A percentile compares a stretch with the other conserved stretches of the same genome.
Conservation (phyloP, 148 eudicot genomes). For the Rhododendron kiyosumense region DNA sequence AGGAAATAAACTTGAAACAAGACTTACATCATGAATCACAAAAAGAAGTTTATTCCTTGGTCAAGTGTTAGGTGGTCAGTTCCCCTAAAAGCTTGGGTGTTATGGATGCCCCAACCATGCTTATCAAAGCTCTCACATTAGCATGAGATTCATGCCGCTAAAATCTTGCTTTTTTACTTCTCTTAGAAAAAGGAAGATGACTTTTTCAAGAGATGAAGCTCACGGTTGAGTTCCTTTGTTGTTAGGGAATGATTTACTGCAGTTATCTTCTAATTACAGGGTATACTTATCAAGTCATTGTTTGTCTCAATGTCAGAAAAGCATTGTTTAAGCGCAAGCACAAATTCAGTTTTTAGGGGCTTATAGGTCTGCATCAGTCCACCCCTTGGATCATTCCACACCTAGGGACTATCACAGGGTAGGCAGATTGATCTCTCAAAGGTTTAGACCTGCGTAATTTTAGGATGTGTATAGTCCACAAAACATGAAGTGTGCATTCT, state of each 20-base stretch:
- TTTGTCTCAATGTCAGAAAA: neutral
- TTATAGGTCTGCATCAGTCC: neutral
- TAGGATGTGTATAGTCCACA: neutral
- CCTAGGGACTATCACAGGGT: neutral
- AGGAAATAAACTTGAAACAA: neutral
- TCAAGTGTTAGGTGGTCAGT: neutral
- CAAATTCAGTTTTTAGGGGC: neutral
- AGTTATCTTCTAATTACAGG: neutral
- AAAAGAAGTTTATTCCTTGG: neutral
- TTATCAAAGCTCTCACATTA: neutral
- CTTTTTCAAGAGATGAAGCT: neutral
- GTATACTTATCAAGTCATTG: neutral
- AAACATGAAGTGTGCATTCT: neutral
- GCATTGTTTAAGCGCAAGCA: neutral
- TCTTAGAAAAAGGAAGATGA: neutral
- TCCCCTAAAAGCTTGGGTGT: neutral
- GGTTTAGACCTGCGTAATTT: neutral
- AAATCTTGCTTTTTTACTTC: neutral
- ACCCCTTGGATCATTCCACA: neutral
- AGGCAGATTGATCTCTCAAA: neutral
- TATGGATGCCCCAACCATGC: neutral
- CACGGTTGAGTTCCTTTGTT: neutral
- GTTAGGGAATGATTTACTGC: neutral
- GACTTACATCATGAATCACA: neutral
- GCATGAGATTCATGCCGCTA: neutral